Evolutionary conservation across 169 alveolate genomes (phyloP).

Genomic region (Plasmodium reichenowi): DNA sequence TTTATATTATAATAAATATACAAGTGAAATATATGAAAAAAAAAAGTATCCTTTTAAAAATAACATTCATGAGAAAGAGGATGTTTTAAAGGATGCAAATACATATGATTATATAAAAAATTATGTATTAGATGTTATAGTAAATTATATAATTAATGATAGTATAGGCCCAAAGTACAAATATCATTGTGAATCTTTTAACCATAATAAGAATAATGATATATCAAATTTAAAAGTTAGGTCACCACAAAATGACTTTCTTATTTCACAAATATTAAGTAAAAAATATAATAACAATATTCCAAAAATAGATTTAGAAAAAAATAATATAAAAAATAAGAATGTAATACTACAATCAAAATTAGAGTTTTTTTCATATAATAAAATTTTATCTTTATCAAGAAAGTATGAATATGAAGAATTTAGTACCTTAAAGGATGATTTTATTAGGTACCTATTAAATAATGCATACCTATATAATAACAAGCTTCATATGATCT

Average conservation of each 20-base stretch:
- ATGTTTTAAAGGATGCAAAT: constrained; percentile 7
- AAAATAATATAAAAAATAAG: not conserved
- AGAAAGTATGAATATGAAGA: no score
- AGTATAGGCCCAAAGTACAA: not conserved
- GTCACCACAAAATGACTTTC: not conserved
- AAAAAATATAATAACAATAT: not conserved
- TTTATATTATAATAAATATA: not conserved
- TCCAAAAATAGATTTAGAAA: not conserved
- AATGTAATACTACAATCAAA: not conserved
- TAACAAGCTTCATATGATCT: no score
- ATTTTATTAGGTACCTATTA: no score
- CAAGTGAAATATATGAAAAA: not conserved
- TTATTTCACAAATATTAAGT: not conserved
- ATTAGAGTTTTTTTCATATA: not conserved
- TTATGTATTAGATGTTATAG: no score
- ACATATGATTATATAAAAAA: not conserved
- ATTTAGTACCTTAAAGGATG: no score
- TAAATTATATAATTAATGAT: no score
- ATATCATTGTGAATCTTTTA: constrained; percentile 1
- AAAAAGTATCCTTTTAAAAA: not conserved
- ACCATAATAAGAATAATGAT: not conserved
- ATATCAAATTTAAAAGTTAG: not conserved
- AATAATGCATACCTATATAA: no score
- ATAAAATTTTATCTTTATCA: no score
- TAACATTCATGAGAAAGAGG: constrained; percentile 3